Base-by-base conservation (phyloP, 2,329 filamentous ascomycete genomes). In the Botrytis fragariae region DNA sequence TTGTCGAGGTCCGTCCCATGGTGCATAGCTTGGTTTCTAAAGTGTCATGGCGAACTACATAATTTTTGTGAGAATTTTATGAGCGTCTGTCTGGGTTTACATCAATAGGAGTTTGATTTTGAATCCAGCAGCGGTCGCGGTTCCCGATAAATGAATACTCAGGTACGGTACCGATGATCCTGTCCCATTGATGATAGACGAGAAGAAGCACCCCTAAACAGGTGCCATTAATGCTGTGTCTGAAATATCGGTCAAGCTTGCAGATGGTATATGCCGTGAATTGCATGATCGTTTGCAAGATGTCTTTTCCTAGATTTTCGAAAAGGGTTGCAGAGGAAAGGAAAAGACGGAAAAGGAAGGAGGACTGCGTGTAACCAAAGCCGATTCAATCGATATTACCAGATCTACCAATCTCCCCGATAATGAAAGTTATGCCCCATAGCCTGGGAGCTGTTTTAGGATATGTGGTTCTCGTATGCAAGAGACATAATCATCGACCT, bases 401-500 rank as follows among this genome's bases (percentile, higher is more conserved):
- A 4, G 45, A 35, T 39, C 32, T 20, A 16, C 25, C n/a, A 22
- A 64, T 45, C 54, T 54, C 64, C 44, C 64, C 64, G 64, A 54
- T 29, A 29, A 54, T 39, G 64, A 67, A 54, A 39, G 32, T 54
- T 25, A 54, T 54, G 64, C 25, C 37, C 32, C 64, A 51, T 67
- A 29, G 64, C n/a, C 45, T 39, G 45, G 45, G 64, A 54, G 35
- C 22, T 8, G 45, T 51, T 67, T 54, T 29, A 48, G 45, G 64
- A 39, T 67, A 67, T 67, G 64, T 54, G 64, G 64, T 67, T 32
- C 64, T 67, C 32, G 18, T 29, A 67, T 67, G 64, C 64, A 67
- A 39, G 64, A 54, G 48, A 54, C 25, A 67, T 29, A 29, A 54
- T 45, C 25, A 54, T 54, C 22, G 20, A 51, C 45, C 45, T 51